Evolutionary conservation across 495 filamentous ascomycete genomes (phyloP), one percentile per base, ranked within the genome.

Genomic region (Neurospora sp.): DNA sequence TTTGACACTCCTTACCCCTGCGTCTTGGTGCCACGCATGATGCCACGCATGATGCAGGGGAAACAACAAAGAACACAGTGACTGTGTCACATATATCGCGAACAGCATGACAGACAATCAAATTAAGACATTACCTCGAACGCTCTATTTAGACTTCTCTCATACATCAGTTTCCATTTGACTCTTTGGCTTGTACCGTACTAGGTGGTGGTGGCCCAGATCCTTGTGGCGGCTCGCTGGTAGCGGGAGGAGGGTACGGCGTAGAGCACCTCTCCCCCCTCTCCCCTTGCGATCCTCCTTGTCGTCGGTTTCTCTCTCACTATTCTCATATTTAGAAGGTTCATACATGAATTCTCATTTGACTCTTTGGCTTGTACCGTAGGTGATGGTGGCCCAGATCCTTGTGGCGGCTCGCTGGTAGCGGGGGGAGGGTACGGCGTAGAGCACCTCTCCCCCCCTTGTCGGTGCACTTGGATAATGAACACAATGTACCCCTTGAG

Each of bases 201-300:
- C n/a, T 69, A 23, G 16, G 44, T 72, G 62, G 77, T 41, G 77
- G 74, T 62, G 77, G 48, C 11, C 42, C 59, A 66, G 79, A 81
- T 11, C 40, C 42, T 16, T 72, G 73, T 8, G 73, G 72, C 7
- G 77, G 76, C 5, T 77, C 77, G 48, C 62, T 54, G 54, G 73
- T 76, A 8, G 77, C 59, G 72, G 23, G 74, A 39, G 72, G 71
- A 72, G 70, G 75, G 75, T 78, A 80, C 27, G 75, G 40, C 42
- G n/a, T 48, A 48, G 44, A 48, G 44, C 44, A 48, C 44, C 44
- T 48, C 44, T 11, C 35, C 44, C 44, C 41, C 42, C 41, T n/a
- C n/a, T n/a, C n/a, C n/a, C n/a, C n/a, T n/a, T n/a, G n/a, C n/a
- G n/a, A n/a, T n/a, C n/a, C n/a, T n/a, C n/a, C n/a, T n/a, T n/a